phyloP scores from a whole-genome alignment of 768 basidiomycete species.

The Mrakia frigida region DNA sequence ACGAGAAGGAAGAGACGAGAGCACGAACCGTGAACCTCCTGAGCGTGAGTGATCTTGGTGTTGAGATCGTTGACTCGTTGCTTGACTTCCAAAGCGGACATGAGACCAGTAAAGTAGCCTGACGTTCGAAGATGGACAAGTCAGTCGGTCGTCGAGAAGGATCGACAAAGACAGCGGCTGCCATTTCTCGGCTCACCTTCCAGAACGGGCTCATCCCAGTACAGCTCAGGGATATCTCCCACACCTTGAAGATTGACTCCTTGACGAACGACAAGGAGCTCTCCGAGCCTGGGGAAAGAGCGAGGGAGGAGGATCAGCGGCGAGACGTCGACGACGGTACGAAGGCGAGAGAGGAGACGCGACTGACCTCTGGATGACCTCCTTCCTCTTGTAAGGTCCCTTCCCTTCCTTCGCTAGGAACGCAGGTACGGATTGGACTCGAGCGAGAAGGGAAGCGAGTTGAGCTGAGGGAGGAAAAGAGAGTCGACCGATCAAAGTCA shows the following conservation, averaged over 20 bases:
- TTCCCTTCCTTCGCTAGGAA: slow-evolving; percentile 25
- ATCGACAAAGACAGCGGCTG: too few species aligned
- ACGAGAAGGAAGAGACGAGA: neutral
- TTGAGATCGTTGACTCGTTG: slow-evolving; percentile 24
- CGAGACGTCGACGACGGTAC: too few species aligned
- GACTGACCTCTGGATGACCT: slow-evolving; percentile 22
- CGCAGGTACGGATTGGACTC: neutral
- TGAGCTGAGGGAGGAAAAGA: slow-evolving; percentile 2
- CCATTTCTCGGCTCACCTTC: slow-evolving; percentile 10
- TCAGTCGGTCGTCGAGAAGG: neutral
- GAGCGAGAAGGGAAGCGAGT: neutral
- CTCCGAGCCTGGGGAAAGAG: slow-evolving; percentile 11
- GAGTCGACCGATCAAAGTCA: too few species aligned
- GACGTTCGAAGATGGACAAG: neutral
- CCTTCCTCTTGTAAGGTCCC: slow-evolving; percentile 28
- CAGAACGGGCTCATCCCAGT: slow-evolving; percentile 29
- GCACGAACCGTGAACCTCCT: slow-evolving; percentile 18
- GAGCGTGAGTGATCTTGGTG: slow-evolving; percentile 17
- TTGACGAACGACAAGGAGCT: slow-evolving; percentile 25
- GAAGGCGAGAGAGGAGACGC: too few species aligned
- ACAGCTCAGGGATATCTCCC: slow-evolving; percentile 24
- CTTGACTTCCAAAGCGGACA: slow-evolving; percentile 13
- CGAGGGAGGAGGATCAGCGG: neutral
- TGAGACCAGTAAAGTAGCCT: slow-evolving; percentile 25
- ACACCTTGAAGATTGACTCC: slow-evolving; percentile 28